Evolutionary conservation across 2,329 filamentous ascomycete species (phyloP).

Genomic region (Trichoderma breve): DNA sequence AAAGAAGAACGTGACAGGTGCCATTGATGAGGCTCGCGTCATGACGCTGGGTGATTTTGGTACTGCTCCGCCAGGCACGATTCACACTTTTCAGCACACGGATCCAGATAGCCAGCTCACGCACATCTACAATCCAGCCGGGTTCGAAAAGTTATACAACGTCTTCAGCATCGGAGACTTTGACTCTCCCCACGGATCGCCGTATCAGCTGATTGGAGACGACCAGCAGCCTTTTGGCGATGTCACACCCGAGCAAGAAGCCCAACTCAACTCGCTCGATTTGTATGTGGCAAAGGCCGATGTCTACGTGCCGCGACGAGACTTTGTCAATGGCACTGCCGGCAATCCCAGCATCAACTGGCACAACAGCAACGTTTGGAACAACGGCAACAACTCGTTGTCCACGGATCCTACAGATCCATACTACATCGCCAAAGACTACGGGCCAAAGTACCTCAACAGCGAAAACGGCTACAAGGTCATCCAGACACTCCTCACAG

Average conservation of each 20-base stretch:
- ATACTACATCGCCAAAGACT: slow-evolving; percentile 27
- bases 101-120: slow-evolving; percentile 26
- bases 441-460: slow-evolving; percentile 27
- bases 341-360: slow-evolving; percentile 21
- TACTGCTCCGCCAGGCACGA: slow-evolving; percentile 23
- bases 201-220: slow-evolving; percentile 20
- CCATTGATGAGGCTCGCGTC: slow-evolving; percentile 25
- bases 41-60: slow-evolving; percentile 26
- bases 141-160: slow-evolving; percentile 27
- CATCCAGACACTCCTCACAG: slow-evolving; percentile 24
- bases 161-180: slow-evolving; percentile 21
- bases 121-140: slow-evolving; percentile 27
- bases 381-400: slow-evolving; percentile 25
- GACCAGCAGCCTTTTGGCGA: slow-evolving; percentile 24
- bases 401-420: slow-evolving; percentile 15
- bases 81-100: slow-evolving; percentile 28
- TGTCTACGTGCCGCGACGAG: slow-evolving; percentile 23
- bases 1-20: slow-evolving; percentile 21
- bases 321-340: slow-evolving; percentile 26
- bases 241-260: slow-evolving; percentile 21
- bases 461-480: slow-evolving; percentile 26
- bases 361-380: slow-evolving; percentile 24
- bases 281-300: slow-evolving; percentile 21
- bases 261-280: slow-evolving; percentile 20
- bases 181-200: slow-evolving; percentile 16